Evolutionary conservation across 345 rosid species (phyloP).

Genomic region (Aurinia saxatilis): DNA sequence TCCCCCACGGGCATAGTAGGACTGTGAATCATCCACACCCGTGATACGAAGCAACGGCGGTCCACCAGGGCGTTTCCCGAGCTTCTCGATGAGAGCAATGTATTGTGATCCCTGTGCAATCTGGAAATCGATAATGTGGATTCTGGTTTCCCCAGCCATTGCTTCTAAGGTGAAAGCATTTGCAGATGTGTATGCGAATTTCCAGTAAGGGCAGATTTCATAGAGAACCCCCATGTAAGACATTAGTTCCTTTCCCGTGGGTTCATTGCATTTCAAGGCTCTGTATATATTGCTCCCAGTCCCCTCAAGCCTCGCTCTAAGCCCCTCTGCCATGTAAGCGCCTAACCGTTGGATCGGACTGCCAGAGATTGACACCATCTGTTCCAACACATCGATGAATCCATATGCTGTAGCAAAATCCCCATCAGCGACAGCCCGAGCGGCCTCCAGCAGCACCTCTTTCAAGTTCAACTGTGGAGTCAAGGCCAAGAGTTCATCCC

Average conservation of each 20-base stretch:
- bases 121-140: slow-evolving; percentile 89
- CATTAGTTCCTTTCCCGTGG: slow-evolving; percentile 84
- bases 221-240: slow-evolving; percentile 80
- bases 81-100: slow-evolving; percentile 48
- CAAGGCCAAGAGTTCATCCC: slow-evolving; percentile 39
- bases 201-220: slow-evolving; percentile 83
- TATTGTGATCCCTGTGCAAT: slow-evolving; percentile 89
- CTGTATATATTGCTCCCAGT: slow-evolving; percentile 85
- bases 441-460: slow-evolving; percentile 57
- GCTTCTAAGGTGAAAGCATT: slow-evolving; percentile 65
- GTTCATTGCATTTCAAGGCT: slow-evolving; percentile 73
- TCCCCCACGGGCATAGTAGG: slow-evolving; percentile 87
- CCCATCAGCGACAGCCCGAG: slow-evolving; percentile 46
- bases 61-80: slow-evolving; percentile 59
- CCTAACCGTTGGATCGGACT: slow-evolving; percentile 78
- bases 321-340: slow-evolving; percentile 91
- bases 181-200: slow-evolving; percentile 77
- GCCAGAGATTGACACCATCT: slow-evolving; percentile 85
- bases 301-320: slow-evolving; percentile 77
- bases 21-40: slow-evolving; percentile 90
- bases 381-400: slow-evolving; percentile 63
- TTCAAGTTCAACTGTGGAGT: slow-evolving; percentile 56
- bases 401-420: slow-evolving; percentile 44
- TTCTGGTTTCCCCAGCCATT: slow-evolving; percentile 45
- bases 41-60: slow-evolving; percentile 70